These are phyloP conservation scores for Hypoxylon fragiforme DNA, from an alignment of 495 filamentous ascomycete species.

Conservation along the genomic window DNA sequence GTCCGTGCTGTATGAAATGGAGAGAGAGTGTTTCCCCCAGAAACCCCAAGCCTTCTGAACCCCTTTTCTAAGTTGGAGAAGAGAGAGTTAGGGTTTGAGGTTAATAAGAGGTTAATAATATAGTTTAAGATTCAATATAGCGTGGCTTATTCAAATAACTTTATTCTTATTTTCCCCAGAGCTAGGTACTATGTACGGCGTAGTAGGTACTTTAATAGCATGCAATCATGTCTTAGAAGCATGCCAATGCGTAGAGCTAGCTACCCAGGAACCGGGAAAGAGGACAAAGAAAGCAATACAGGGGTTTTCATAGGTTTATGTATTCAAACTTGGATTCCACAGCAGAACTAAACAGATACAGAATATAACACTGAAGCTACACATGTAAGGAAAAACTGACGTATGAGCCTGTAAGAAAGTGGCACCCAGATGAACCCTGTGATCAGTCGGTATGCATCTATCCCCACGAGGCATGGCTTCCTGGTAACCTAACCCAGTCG, in stretches of 20 bases:
- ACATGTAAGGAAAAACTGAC: not conserved
- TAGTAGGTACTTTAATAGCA: too few species aligned
- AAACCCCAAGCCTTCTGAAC: not conserved
- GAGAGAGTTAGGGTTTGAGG: not conserved
- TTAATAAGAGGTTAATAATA: too few species aligned
- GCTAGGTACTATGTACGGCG: not conserved
- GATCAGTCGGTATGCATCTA: constrained; percentile 23
- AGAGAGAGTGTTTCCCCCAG: too few species aligned
- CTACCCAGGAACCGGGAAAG: not conserved
- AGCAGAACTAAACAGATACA: not conserved
- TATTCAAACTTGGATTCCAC: not conserved
- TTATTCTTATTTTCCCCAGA: not conserved
- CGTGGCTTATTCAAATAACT: too few species aligned
- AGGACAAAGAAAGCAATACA: constrained; percentile 11
- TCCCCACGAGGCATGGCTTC: constrained; percentile 9
- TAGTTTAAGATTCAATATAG: too few species aligned
- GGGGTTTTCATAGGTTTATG: too few species aligned
- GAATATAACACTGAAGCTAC: too few species aligned
- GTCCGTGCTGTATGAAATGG: too few species aligned
- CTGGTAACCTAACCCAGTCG: constrained; percentile 6
- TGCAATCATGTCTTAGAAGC: constrained; percentile 9
- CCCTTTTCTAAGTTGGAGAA: not conserved
- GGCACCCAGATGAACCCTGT: constrained; percentile 12
- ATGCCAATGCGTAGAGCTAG: constrained; percentile 4
- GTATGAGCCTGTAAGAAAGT: constrained; percentile 3